Evolutionary conservation across 495 filamentous ascomycete species (phyloP).

Genomic region (Neurospora sp.): DNA sequence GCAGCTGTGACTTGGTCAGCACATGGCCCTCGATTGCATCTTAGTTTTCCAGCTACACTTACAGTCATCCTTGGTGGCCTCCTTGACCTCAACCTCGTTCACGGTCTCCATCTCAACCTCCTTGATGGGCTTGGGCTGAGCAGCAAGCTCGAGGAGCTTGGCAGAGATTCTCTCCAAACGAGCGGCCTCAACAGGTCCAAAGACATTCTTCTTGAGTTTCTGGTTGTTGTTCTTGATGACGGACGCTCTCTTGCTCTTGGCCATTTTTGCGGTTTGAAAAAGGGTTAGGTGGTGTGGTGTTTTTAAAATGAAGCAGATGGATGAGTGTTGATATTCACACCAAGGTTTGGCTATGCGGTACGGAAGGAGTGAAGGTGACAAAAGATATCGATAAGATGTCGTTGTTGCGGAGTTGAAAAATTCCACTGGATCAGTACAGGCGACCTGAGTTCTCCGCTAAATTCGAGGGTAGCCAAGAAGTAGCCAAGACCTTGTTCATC

Average conservation of each 20-base stretch:
- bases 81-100: constrained; percentile 15
- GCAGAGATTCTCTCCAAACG: constrained; percentile 69
- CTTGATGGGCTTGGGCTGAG: constrained; percentile 48
- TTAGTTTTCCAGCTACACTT: constrained; percentile 11
- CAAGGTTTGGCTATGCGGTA: background rate
- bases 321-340: background rate
- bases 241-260: constrained; percentile 69
- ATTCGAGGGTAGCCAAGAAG: background rate
- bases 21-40: background rate
- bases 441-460: background rate
- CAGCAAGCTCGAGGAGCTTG: constrained; percentile 65
- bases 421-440: background rate
- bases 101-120: constrained; percentile 27
- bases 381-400: background rate
- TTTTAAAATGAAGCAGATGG: background rate
- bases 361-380: background rate
- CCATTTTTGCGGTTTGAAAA: constrained; percentile 46
- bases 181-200: constrained; percentile 66
- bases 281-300: background rate
- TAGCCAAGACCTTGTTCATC: background rate
- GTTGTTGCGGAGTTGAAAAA: background rate
- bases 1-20: constrained; percentile 10
- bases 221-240: constrained; percentile 67
- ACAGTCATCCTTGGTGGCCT: constrained; percentile 22
- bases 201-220: constrained; percentile 64